Conservation (phyloP, 1,284 basidiomycete species). For the Pisolithus thermaeus region DNA sequence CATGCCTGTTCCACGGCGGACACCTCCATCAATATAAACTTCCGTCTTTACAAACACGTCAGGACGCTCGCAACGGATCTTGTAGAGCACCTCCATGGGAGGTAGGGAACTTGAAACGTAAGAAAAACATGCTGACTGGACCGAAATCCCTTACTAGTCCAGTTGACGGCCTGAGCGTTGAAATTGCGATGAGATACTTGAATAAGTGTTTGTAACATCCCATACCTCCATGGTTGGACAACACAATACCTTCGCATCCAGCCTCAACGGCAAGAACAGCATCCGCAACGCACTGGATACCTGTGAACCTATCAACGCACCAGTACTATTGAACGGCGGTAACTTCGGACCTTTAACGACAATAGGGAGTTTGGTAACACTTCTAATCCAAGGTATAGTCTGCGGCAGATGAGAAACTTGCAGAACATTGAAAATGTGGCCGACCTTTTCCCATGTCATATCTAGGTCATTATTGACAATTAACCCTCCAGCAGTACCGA, state of each 20-base stretch:
- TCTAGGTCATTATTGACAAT: conserved; percentile 59
- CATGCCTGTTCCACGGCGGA: conserved; percentile 75
- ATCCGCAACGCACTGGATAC: conserved; percentile 75
- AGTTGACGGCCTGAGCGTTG: conserved; percentile 63
- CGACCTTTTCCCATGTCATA: conserved; percentile 68
- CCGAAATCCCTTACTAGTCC: conserved; percentile 53
- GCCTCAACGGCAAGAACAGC: conserved; percentile 86
- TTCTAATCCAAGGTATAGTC: conserved; percentile 78
- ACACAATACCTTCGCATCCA: conserved; percentile 80
- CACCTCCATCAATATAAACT: conserved; percentile 90
- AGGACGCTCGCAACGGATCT: conserved; percentile 65
- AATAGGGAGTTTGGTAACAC: conserved; percentile 73
- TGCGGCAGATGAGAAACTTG: conserved; percentile 16
- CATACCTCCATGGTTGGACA: conserved; percentile 90
- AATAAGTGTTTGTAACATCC: conserved; percentile 5
- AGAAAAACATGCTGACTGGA: conserved; percentile 1
- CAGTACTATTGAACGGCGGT: neutral
- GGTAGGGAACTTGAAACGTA: conserved; percentile 49
- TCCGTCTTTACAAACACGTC: conserved; percentile 70
- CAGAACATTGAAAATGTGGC: conserved; percentile 6
- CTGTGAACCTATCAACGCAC: conserved; percentile 27
- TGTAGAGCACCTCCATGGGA: conserved; percentile 71
- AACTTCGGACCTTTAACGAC: conserved; percentile 65
- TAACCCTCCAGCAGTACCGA: conserved; percentile 62
- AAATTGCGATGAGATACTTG: conserved; percentile 4